Percentiles rank a stretch among this genome's conserved stretches.
Conservation (phyloP, 495 filamentous ascomycete genomes). For the Penicillium steckii region DNA sequence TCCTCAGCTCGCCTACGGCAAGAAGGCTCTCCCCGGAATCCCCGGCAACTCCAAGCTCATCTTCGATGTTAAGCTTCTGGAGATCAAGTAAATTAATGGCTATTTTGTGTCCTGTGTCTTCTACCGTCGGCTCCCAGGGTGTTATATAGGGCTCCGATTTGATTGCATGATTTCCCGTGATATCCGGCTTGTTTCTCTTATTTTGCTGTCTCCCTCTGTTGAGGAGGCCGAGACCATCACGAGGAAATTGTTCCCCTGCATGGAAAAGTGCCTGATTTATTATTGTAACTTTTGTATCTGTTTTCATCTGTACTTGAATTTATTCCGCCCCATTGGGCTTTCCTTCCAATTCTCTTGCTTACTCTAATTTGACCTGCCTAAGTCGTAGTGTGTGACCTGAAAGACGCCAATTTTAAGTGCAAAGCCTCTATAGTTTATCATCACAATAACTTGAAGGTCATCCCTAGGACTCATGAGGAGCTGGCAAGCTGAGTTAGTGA, state of each 20-base stretch:
- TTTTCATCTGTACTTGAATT: conserved; percentile 20
- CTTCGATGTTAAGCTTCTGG: conserved; percentile 90
- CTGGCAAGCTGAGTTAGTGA: too few relatives aligned
- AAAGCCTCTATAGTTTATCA: too few relatives aligned
- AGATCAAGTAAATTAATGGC: conserved; percentile 52
- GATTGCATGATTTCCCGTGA: conserved; percentile 39
- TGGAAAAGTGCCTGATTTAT: conserved; percentile 27
- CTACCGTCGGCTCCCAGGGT: conserved; percentile 26
- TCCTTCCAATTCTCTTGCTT: neutral
- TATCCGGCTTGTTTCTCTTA: conserved; percentile 47
- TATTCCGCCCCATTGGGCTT: neutral
- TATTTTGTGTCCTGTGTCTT: conserved; percentile 20
- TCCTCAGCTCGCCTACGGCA: conserved; percentile 81
- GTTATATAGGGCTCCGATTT: conserved; percentile 33
- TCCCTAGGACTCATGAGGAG: too few relatives aligned
- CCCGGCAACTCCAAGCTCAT: conserved; percentile 84
- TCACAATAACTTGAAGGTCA: too few relatives aligned
- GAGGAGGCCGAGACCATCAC: conserved; percentile 44
- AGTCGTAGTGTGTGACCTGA: too few relatives aligned
- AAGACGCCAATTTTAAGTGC: too few relatives aligned
- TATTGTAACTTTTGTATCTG: too few relatives aligned
- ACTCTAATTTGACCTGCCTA: neutral
- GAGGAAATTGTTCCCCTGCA: conserved; percentile 27
- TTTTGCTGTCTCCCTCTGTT: conserved; percentile 12
- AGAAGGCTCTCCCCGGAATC: conserved; percentile 73